Percentiles rank a stretch among this genome's conserved stretches.
These are phyloP conservation scores for Fusarium duplospermum DNA, from an alignment of 2,329 filamentous ascomycete genomes.

Conservation along the genomic window DNA sequence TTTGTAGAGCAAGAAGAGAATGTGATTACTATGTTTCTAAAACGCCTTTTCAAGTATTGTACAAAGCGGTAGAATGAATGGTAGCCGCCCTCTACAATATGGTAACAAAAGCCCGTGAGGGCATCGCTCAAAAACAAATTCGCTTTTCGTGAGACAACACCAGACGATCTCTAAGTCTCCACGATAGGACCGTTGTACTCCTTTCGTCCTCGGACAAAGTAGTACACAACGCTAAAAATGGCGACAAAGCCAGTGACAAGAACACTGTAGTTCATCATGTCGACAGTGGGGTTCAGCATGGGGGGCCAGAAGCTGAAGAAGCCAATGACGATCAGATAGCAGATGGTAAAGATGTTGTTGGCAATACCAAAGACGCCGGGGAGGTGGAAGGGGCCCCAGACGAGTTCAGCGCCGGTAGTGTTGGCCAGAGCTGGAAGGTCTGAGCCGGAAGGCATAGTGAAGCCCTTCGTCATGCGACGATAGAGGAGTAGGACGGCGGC, in stretches of 20 bases:
- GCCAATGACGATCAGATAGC: conserved; percentile 64
- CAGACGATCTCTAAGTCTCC: conserved; percentile 29
- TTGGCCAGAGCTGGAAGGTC: conserved; percentile 46
- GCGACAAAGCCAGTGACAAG: conserved; percentile 56
- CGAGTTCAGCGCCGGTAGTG: conserved; percentile 44
- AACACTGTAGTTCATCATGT: conserved; percentile 61
- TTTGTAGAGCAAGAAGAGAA: neutral
- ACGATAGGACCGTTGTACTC: conserved; percentile 60
- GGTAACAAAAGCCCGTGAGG: neutral
- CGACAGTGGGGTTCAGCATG: conserved; percentile 41
- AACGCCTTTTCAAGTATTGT: neutral
- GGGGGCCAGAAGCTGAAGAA: conserved; percentile 68
- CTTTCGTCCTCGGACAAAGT: conserved; percentile 54
- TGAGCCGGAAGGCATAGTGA: conserved; percentile 37
- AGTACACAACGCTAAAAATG: conserved; percentile 60
- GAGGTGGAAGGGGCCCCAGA: conserved; percentile 68
- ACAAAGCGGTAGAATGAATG: neutral
- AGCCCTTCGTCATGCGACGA: conserved; percentile 45
- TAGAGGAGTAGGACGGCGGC: conserved; percentile 44
- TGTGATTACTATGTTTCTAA: neutral
- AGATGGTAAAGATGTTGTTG: conserved; percentile 66
- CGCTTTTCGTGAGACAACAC: neutral
- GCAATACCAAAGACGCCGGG: conserved; percentile 61
- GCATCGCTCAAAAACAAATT: neutral
- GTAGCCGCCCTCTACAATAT: neutral